Evolutionary conservation across 176 grass and related monocot species (phyloP).

Genomic region (Carex littledalei): DNA sequence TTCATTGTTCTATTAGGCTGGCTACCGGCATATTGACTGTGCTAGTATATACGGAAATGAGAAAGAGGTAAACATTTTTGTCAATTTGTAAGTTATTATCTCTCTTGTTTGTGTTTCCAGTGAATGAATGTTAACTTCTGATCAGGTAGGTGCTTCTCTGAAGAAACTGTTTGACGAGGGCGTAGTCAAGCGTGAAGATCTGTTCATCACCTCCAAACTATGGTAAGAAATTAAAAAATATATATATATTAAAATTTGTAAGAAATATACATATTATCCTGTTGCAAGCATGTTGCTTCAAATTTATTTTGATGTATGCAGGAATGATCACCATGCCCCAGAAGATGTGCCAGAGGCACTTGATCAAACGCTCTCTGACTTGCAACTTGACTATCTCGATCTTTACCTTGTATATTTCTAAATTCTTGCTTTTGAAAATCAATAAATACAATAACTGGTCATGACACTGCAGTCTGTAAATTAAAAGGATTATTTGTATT

Average conservation of each 20-base stretch:
- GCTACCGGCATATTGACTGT: slow-evolving; percentile 83
- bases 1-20: slow-evolving; percentile 39
- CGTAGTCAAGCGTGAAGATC: slow-evolving; percentile 64
- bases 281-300: not conserved
- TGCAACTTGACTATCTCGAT: slow-evolving; percentile 88
- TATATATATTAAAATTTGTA: not conserved
- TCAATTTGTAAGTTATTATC: not conserved
- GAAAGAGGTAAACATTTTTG: slow-evolving; percentile 50
- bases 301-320: slow-evolving; percentile 17
- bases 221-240: slow-evolving; percentile 16
- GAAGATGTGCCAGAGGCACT: slow-evolving; percentile 68
- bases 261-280: not conserved
- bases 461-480: not conserved
- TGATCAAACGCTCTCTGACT: slow-evolving; percentile 43
- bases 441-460: too few relatives aligned
- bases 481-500: not conserved
- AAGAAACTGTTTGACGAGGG: slow-evolving; percentile 72
- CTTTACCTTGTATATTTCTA: slow-evolving; percentile 72
- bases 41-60: slow-evolving; percentile 58
- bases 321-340: slow-evolving; percentile 59
- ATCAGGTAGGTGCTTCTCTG: slow-evolving; percentile 60
- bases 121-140: not conserved
- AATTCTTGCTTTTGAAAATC: not conserved
- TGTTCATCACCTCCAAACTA: slow-evolving; percentile 95
- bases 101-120: not conserved